Evolutionary conservation across 2,329 filamentous ascomycete genomes (phyloP), one percentile per base, ranked within the genome.

Genomic region (Paecilomyces dactylethromorphus): DNA sequence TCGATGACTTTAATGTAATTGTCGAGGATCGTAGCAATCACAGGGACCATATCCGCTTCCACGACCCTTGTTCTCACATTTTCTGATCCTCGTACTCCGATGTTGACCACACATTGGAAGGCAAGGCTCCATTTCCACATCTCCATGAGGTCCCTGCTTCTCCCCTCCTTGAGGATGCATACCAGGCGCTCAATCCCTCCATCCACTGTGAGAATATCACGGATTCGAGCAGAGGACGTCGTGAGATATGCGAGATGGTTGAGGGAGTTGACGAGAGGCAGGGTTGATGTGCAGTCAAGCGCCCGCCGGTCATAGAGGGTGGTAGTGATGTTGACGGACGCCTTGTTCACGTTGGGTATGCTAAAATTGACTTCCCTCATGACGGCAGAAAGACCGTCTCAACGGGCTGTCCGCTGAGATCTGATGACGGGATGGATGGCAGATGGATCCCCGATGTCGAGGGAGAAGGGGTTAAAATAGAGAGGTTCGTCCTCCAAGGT

Each of bases 81-180:
- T 78, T 99, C 94, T 12, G 94, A 97, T 60, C 94, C 94, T 66
- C 94, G 86, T 60, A 99, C 93, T 59, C 94, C 94, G 71, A 99
- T 97, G 76, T 99, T 99, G 73, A 99, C 94, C 64, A 97, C 92
- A 75, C 94, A 99, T 77, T 97, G 94, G 75, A 99, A 99, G 56
- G 94, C 94, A 63, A 99, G 83, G 71, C 97, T 99, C 94, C 94
- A 99, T 78, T 97, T 97, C 94, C 94, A 99, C 90, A 96, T 96
- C 75, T 97, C 93, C 93, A 97, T 97, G 87, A 97, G 89, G 74
- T 99, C 93, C 77, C 92, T 95, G 78, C 91, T 97, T 72, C 94
- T 85, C 63, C 94, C 94, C 77, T 96, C 91, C 78, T 99, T 99
- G 75, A 99, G 85, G 71, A 99, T 97, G 83, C 92, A 97, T 73